Evolutionary conservation across 202 grass and related monocot species (phyloP).

Genomic region (Alloteropsis angusta): DNA sequence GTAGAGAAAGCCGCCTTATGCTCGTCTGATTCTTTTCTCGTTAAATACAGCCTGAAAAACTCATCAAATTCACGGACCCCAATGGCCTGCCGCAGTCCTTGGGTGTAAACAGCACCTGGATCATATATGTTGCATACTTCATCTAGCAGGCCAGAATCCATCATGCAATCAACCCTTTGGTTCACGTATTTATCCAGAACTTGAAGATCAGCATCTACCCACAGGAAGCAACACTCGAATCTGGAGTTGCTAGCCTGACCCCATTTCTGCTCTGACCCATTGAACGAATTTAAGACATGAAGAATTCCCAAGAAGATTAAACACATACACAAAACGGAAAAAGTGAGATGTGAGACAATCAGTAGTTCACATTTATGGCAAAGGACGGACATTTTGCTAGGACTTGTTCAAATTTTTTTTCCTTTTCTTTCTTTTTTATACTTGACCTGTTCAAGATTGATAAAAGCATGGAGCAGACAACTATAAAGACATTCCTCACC

Average conservation of each 20-base stretch:
- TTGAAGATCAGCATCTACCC: constrained; percentile 74
- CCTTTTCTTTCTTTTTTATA: too few species aligned
- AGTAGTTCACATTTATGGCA: not conserved
- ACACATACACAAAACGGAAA: not conserved
- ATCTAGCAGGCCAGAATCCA: constrained; percentile 62
- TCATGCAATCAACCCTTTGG: constrained; percentile 75
- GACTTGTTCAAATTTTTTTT: not conserved
- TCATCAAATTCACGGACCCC: constrained; percentile 86
- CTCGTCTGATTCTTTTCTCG: constrained; percentile 27
- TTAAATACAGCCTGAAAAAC: constrained; percentile 50
- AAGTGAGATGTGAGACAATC: not conserved
- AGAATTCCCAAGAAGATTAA: not conserved
- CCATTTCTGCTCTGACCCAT: constrained; percentile 76
- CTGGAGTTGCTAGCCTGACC: constrained; percentile 50
- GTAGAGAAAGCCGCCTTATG: not conserved
- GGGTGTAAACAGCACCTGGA: constrained; percentile 61
- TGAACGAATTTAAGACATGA: constrained; percentile 19
- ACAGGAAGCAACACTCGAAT: constrained; percentile 83
- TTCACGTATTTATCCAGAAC: constrained; percentile 69
- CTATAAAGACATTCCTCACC: constrained; percentile 28
- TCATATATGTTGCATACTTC: constrained; percentile 66
- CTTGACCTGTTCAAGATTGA: not conserved
- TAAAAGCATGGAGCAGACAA: not conserved
- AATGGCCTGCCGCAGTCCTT: constrained; percentile 73
- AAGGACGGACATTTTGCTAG: not conserved